Conservation (phyloP, 2,329 filamentous ascomycete species). For the Zopfia rhizophila region DNA sequence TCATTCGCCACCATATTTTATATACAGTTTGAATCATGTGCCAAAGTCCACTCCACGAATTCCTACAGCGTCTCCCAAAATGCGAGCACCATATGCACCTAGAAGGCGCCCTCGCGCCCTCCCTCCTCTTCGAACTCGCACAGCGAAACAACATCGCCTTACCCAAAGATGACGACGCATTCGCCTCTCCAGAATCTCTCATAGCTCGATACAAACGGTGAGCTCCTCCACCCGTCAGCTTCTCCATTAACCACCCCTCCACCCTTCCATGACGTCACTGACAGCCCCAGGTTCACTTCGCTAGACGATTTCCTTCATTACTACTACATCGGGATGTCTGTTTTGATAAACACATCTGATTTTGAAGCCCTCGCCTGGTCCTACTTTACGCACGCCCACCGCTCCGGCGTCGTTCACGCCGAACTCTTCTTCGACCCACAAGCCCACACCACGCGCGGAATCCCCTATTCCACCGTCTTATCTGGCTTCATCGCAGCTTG, state of each 20-base stretch:
- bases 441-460: conserved; percentile 72
- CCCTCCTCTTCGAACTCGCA: conserved; percentile 76
- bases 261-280: conserved; percentile 1
- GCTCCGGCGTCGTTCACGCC: conserved; percentile 74
- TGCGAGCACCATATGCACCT: conserved; percentile 86
- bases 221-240: not conserved
- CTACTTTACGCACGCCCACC: conserved; percentile 73
- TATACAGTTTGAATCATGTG: no score
- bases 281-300: conserved; percentile 64
- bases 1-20: no score
- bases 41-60: conserved; percentile 67
- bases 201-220: conserved; percentile 68
- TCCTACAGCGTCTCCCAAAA: conserved; percentile 76
- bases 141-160: conserved; percentile 72
- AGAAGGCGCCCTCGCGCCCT: conserved; percentile 77
- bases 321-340: conserved; percentile 81
- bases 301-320: conserved; percentile 82
- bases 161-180: conserved; percentile 67
- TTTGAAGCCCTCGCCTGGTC: conserved; percentile 77
- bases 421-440: conserved; percentile 87
- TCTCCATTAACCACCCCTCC: not conserved
- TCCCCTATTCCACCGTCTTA: conserved; percentile 72
- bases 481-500: conserved; percentile 71
- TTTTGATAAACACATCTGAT: conserved; percentile 72
- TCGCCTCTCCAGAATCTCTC: conserved; percentile 69